Conservation (phyloP, 805 yeast genomes). For the Saccharomycopsis olivae region DNA sequence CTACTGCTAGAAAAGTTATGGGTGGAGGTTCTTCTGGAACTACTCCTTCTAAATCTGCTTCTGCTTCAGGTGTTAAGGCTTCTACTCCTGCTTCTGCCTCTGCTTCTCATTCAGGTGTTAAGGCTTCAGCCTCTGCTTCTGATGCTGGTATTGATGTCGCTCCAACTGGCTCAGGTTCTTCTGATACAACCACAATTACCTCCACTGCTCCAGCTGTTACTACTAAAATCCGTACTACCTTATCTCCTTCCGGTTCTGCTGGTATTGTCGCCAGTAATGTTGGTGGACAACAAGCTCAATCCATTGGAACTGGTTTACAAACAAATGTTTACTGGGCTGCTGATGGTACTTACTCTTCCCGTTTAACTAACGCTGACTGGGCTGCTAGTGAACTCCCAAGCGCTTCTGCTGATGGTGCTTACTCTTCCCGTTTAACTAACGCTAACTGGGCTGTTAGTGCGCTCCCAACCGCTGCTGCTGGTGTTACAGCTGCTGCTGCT, state of each 20-base stretch:
- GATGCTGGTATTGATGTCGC: slow-evolving; percentile 5
- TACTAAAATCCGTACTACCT: slow-evolving; percentile 4
- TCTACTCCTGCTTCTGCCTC: background rate
- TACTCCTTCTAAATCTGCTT: background rate
- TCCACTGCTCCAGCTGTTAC: background rate
- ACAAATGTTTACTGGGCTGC: background rate
- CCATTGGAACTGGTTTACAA: background rate
- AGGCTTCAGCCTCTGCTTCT: background rate
- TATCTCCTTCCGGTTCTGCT: background rate
- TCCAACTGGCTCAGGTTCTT: slow-evolving; percentile 1
- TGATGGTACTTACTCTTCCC: background rate
- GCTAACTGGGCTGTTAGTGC: slow-evolving; percentile 5
- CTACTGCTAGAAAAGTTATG: background rate
- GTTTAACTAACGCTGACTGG: background rate
- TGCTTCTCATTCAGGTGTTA: slow-evolving; percentile 1
- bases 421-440: background rate
- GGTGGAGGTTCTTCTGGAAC: background rate
- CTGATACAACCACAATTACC: background rate
- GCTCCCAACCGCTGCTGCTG: background rate
- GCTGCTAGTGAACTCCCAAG: background rate
- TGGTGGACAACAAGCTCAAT: background rate
- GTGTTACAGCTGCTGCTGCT: background rate
- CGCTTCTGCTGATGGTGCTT: background rate
- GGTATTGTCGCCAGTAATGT: background rate
- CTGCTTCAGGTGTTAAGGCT: background rate